Base-by-base conservation (phyloP, 108 stramenopile species). In the Pelagomonas calceolata region DNA sequence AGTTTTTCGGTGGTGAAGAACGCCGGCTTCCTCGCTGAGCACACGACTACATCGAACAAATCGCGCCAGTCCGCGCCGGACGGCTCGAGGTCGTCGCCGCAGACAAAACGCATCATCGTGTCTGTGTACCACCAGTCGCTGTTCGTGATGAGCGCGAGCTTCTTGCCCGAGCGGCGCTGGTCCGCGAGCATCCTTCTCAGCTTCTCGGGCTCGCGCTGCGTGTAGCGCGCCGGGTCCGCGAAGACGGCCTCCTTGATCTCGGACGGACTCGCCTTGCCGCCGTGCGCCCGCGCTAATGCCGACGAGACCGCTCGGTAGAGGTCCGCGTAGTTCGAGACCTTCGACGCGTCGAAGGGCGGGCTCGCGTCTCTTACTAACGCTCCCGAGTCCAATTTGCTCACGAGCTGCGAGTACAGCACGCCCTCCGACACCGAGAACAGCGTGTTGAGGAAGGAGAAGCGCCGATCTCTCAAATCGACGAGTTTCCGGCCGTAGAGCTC, bases 61-160 rank as follows among this genome's bases (percentile, higher is more conserved):
- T 65, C 63, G 14, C 33, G 63, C 71, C 71, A 71, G 64, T 71
- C 63, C 9, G 18, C 26, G n/a, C n/a, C n/a, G n/a, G n/a, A n/a
- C n/a, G n/a, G n/a, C n/a, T n/a, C n/a, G n/a, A n/a, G n/a, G n/a
- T 71, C 34, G 63, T 17, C 34, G 29, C 32, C 63, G 34, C 43
- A 29, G 7, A 64, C 71, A 65, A 64, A 71, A 14, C 16, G 4
- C 71, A 71, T 32, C 30, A 35, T 64, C 33, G 63, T 44, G 30
- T 71, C 60, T 3, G 12, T 71, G 34, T 66, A 66, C 21, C 21
- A 16, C 51, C 51, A 60, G 51, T 60, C 51, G 21, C 21, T 26
- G 51, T 60, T 60, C 21, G 51, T 60, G 51, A 60, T 60, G 51
- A 60, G 51, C 21, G 51, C 51, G 7, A 60, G 51, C 21, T 26